Base-by-base conservation (phyloP, 1,284 basidiomycete species). In the Lignosus rhinocerotis region DNA sequence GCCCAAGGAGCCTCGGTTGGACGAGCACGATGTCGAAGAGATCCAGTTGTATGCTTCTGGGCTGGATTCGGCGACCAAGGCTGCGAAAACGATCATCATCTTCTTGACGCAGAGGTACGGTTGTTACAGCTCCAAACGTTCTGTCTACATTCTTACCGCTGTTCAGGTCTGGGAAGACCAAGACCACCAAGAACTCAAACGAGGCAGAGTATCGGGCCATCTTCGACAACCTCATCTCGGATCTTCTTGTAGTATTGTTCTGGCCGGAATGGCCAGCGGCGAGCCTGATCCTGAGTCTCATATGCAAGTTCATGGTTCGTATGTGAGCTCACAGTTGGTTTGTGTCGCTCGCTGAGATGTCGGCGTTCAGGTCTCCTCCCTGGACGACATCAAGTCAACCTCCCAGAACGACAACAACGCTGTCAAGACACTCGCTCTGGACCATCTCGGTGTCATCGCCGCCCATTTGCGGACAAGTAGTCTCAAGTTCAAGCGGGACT, bases 241-340 rank as follows among this genome's bases (percentile, higher is more conserved):
- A 99, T 69, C 78, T 98, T 16, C 80, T 98, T n/a, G 81, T 83
- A 14, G 94, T 96, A 4, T 76, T 98, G 4, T 96, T 92, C 70
- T 91, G 92, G 81, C 95, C 96, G 0, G 96, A 99, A 71, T 99
- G 96, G 95, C 96, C 97, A 0, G 96, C 92, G 7, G 93, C 96
- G 1, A 83, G 88, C 41, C 73, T 97, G 19, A 80, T 97, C 45
- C 74, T 97, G 36, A 83, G 81, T 49, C 87, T 96, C 42, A 82
- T 88, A 7, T 89, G 87, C 64, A 90, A 87, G 71, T 88, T 87
- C 64, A 90, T 97, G 90, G 93, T 93, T 60, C n/a, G 80, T 59
- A 2, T 25, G 7, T 8, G 17, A 14, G 11, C 12, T 16, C 19
- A 6, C 7, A 17, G 16, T 2, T n/a, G 12, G 36, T 38, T 11